Conservation (phyloP, 768 basidiomycete genomes). For the Favolaschia claudopus region DNA sequence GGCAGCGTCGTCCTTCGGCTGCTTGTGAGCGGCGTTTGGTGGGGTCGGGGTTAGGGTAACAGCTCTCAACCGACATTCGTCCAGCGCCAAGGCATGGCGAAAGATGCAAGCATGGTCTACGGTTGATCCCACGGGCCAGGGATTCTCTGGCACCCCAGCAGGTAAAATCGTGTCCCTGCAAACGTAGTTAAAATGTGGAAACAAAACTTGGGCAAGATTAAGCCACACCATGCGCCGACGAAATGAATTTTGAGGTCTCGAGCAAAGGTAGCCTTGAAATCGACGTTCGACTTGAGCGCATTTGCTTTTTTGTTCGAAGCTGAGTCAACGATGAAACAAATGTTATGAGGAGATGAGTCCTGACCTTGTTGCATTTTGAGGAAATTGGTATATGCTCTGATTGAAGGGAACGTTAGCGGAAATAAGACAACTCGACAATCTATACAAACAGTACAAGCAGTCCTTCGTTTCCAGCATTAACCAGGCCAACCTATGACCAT, state of each 20-base stretch:
- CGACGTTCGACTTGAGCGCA: too few relatives aligned
- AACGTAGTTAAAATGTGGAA: not conserved
- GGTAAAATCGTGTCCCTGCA: slow-evolving; percentile 19
- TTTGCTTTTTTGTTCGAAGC: not conserved
- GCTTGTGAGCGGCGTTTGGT: not conserved
- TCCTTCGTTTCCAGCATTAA: slow-evolving; percentile 23
- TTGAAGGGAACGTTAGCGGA: too few relatives aligned
- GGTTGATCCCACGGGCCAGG: not conserved
- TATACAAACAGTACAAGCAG: slow-evolving; percentile 19
- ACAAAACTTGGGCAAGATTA: not conserved
- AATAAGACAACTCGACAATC: too few relatives aligned
- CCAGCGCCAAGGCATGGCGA: slow-evolving; percentile 34
- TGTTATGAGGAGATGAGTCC: not conserved
- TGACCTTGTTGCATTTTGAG: not conserved
- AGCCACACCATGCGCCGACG: slow-evolving; percentile 20
- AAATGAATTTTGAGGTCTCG: slow-evolving; percentile 22
- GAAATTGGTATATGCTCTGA: not conserved
- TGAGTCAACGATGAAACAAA: not conserved
- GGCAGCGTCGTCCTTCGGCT: not conserved
- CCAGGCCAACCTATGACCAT: slow-evolving; percentile 30
- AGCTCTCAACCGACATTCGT: slow-evolving; percentile 27
- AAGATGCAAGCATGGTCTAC: slow-evolving; percentile 26
- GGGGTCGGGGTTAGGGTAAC: slow-evolving; percentile 11
- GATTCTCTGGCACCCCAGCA: slow-evolving; percentile 7
- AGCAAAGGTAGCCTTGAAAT: slow-evolving; percentile 21